Evolutionary conservation across 768 basidiomycete species (phyloP).

Genomic region (Boletus rubescentipes): DNA sequence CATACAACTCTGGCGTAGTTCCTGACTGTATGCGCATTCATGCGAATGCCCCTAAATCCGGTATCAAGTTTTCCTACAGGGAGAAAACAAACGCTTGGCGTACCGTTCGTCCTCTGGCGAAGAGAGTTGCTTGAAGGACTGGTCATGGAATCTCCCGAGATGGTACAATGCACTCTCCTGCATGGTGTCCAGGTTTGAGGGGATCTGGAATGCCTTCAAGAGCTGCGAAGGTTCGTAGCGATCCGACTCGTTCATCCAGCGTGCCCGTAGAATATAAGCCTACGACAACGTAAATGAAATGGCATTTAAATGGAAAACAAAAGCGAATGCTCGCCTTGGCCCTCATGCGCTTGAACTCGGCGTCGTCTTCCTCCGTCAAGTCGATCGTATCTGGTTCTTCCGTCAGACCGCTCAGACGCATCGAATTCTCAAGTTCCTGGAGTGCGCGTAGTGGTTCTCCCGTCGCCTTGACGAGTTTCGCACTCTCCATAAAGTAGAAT

Average conservation of each 20-base stretch:
- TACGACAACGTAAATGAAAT: constrained; percentile 26
- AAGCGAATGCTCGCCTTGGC: constrained; percentile 61
- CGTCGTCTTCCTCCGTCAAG: constrained; percentile 51
- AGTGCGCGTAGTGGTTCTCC: constrained; percentile 85
- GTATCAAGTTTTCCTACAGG: background rate
- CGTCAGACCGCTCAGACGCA: constrained; percentile 50
- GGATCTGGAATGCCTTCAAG: constrained; percentile 54
- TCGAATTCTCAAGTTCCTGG: constrained; percentile 79
- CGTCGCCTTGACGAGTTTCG: constrained; percentile 76
- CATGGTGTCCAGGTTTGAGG: constrained; percentile 51
- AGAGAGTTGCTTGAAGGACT: constrained; percentile 59
- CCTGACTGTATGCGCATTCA: constrained; percentile 66
- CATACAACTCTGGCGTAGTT: constrained; percentile 69
- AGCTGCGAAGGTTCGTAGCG: constrained; percentile 70
- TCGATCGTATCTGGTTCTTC: constrained; percentile 51
- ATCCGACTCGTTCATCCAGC: constrained; percentile 92
- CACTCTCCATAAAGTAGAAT: constrained; percentile 86
- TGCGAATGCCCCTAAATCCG: constrained; percentile 50
- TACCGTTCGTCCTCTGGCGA: constrained; percentile 55
- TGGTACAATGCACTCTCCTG: constrained; percentile 86
- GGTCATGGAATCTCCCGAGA: constrained; percentile 86
- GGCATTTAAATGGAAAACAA: background rate
- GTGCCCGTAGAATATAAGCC: constrained; percentile 79
- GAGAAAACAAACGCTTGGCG: background rate
- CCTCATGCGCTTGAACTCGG: constrained; percentile 51